Conservation (phyloP, 495 filamentous ascomycete species). For the Hypoxylon cercidicola region DNA sequence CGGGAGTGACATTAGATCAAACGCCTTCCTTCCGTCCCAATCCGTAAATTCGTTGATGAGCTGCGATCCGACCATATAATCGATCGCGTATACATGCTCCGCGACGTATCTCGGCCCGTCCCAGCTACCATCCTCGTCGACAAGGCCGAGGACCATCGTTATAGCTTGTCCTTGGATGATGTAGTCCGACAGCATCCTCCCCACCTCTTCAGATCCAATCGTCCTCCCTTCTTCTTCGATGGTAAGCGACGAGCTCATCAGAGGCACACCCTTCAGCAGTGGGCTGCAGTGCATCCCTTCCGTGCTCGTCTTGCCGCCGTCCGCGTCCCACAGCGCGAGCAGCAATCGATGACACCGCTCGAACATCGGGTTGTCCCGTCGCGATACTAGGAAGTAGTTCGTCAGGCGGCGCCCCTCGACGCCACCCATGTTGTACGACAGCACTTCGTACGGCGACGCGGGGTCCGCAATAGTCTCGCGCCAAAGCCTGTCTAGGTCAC, state of each 20-base stretch:
- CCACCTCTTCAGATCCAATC: conserved; percentile 47
- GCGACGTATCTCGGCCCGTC: conserved; percentile 62
- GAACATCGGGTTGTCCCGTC: conserved; percentile 58
- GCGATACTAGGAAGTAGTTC: conserved; percentile 62
- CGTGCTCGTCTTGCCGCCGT: conserved; percentile 59
- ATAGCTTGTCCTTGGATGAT: conserved; percentile 63
- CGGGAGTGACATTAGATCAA: conserved; percentile 60
- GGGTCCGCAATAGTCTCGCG: conserved; percentile 57
- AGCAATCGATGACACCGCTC: conserved; percentile 60
- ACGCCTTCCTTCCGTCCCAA: conserved; percentile 61
- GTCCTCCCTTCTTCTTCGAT: conserved; percentile 29
- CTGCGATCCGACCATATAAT: conserved; percentile 62
- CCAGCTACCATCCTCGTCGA: conserved; percentile 63
- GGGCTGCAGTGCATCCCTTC: conserved; percentile 62
- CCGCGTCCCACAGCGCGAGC: conserved; percentile 60
- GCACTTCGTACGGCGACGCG: conserved; percentile 57
- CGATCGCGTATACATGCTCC: conserved; percentile 59
- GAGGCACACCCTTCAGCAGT: conserved; percentile 55
- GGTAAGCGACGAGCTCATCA: conserved; percentile 42
- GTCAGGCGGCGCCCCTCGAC: conserved; percentile 48
- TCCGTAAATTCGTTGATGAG: conserved; percentile 61
- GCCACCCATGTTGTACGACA: conserved; percentile 56
- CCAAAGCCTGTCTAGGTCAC: conserved; percentile 65
- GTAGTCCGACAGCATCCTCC: conserved; percentile 60
- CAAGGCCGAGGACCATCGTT: conserved; percentile 60